Conservation (phyloP, 1,284 basidiomycete species). For the Rhodotorula glutinis region DNA sequence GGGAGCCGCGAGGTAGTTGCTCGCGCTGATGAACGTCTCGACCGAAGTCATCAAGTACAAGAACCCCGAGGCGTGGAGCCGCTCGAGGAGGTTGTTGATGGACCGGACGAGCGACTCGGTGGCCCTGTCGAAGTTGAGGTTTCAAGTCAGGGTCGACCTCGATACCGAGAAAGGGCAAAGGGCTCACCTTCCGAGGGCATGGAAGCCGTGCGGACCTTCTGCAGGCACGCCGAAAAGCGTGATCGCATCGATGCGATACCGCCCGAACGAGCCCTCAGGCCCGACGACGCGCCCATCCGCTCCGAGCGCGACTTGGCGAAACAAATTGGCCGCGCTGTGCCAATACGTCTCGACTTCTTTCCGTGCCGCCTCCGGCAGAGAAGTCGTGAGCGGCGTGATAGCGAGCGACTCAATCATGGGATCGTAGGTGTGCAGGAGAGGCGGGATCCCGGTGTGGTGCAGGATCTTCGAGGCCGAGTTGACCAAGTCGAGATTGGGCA, state of each 20-base stretch:
- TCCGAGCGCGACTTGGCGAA: conserved; percentile 65
- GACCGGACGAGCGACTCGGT: conserved; percentile 83
- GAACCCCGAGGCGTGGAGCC: conserved; percentile 92
- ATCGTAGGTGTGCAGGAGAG: conserved; percentile 59
- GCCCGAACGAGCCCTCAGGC: conserved; percentile 52
- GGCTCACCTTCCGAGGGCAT: conserved; percentile 75
- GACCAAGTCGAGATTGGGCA: conserved; percentile 93
- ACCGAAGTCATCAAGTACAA: conserved; percentile 80
- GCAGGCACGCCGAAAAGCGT: conserved; percentile 86
- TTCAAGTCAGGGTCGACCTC: background rate
- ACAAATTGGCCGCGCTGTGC: conserved; percentile 61
- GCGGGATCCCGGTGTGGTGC: conserved; percentile 66
- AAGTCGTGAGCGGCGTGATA: background rate
- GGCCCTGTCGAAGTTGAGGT: conserved; percentile 52
- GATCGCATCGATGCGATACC: conserved; percentile 87
- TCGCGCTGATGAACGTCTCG: conserved; percentile 80
- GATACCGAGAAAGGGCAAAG: background rate
- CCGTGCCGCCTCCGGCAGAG: background rate
- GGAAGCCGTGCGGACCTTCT: conserved; percentile 88
- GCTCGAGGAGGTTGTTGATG: conserved; percentile 85
- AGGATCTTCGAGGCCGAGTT: conserved; percentile 77
- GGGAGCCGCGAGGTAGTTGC: conserved; percentile 79
- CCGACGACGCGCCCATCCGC: conserved; percentile 56
- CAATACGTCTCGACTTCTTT: conserved; percentile 55
- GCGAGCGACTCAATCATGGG: conserved; percentile 6